A percentile compares a stretch with the other conserved stretches of the same genome.
phyloP scores from a whole-genome alignment of 768 basidiomycete species.

The Mycena rosella region DNA sequence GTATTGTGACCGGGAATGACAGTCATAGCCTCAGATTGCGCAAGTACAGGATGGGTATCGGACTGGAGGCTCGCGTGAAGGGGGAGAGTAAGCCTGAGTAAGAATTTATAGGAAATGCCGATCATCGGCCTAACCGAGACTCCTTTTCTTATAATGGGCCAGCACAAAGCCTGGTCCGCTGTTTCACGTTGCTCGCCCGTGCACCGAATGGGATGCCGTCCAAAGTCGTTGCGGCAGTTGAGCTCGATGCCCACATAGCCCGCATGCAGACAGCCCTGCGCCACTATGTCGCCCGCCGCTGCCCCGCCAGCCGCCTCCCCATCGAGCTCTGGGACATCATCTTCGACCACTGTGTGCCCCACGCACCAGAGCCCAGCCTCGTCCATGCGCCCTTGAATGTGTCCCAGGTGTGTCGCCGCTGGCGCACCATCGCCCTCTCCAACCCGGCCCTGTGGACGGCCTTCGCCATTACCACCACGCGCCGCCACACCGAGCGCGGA shows the following conservation, averaged over 20 bases:
- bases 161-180: neutral
- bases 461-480: slow-evolving; percentile 16
- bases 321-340: slow-evolving; percentile 34
- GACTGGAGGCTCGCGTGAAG: too few species aligned
- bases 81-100: too few species aligned
- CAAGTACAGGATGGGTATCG: too few species aligned
- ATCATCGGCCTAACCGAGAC: neutral
- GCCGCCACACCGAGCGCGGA: slow-evolving; percentile 12
- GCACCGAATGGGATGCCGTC: slow-evolving; percentile 11
- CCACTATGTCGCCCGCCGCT: slow-evolving; percentile 17
- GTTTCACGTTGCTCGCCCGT: neutral
- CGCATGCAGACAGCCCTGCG: slow-evolving; percentile 14
- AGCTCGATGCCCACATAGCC: slow-evolving; percentile 13
- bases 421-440: slow-evolving; percentile 27
- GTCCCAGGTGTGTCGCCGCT: slow-evolving; percentile 33
- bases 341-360: slow-evolving; percentile 14
- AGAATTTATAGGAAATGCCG: too few species aligned
- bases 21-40: too few species aligned
- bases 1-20: too few species aligned
- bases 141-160: neutral
- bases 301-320: slow-evolving; percentile 26
- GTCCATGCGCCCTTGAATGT: slow-evolving; percentile 27
- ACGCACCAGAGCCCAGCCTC: neutral
- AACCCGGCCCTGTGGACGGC: slow-evolving; percentile 24
- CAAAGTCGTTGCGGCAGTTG: neutral